These are phyloP conservation scores for Trichoderma parareesei DNA, from an alignment of 495 filamentous ascomycete genomes.

Conservation along the genomic window DNA sequence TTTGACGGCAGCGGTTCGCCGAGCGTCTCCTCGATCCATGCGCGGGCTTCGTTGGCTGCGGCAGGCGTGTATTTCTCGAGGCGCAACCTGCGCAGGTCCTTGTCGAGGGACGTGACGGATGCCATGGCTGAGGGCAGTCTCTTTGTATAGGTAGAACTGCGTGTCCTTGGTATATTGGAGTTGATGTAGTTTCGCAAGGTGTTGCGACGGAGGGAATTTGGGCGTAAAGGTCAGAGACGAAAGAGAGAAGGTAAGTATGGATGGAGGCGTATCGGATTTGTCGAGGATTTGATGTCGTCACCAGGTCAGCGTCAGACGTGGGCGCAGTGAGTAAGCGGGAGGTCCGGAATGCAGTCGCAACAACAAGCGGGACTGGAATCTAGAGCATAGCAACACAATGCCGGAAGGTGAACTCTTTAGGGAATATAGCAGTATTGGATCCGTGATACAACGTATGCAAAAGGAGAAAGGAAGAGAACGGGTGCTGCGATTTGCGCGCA, in stretches of 20 bases:
- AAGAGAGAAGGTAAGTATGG: background rate
- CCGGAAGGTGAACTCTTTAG: background rate
- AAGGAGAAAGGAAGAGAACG: too few relatives aligned
- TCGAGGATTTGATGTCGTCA: constrained; percentile 6
- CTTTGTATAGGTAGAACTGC: background rate
- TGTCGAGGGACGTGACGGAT: constrained; percentile 88
- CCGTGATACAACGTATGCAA: too few relatives aligned
- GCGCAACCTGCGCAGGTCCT: constrained; percentile 89
- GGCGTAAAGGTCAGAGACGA: background rate
- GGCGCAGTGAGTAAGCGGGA: background rate
- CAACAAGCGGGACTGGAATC: background rate
- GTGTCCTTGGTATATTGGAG: too few relatives aligned
- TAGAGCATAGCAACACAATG: background rate
- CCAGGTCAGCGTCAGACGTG: constrained; percentile 4
- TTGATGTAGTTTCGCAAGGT: too few relatives aligned
- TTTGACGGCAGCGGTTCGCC: constrained; percentile 58
- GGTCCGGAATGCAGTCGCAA: constrained; percentile 9
- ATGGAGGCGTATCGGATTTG: background rate
- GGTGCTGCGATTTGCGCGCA: too few relatives aligned
- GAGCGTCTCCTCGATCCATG: constrained; percentile 83
- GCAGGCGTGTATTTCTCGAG: constrained; percentile 89
- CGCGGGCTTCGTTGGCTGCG: constrained; percentile 75
- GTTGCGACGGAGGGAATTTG: background rate
- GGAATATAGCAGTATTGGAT: background rate
- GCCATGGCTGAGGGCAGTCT: constrained; percentile 52